These are phyloP conservation scores for Cerioporus squamosus DNA, from an alignment of 1,284 basidiomycete genomes.

Conservation along the genomic window DNA sequence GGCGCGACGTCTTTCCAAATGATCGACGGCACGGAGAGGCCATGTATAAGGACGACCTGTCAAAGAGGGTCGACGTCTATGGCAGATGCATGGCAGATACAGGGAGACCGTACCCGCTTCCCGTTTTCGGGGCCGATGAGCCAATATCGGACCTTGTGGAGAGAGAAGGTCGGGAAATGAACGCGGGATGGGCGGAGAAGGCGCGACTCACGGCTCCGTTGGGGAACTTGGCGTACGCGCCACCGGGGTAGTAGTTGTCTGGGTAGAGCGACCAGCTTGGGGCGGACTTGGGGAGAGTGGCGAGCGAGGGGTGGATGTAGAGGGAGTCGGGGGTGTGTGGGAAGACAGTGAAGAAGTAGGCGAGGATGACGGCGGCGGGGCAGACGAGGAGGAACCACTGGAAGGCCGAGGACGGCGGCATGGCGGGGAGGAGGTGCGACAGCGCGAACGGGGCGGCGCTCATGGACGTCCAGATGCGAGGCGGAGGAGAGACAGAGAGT, in stretches of 20 bases:
- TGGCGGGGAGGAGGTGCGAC: conserved; percentile 22
- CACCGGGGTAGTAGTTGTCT: conserved; percentile 66
- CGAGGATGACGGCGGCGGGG: conserved; percentile 58
- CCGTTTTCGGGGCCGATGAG: conserved; percentile 72
- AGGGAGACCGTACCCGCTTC: conserved; percentile 52
- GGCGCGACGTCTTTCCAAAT: conserved; percentile 77
- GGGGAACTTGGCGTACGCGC: conserved; percentile 66
- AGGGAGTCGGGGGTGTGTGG: conserved; percentile 57
- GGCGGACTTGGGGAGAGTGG: conserved; percentile 53
- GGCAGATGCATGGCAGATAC: neutral
- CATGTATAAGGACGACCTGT: conserved; percentile 79
- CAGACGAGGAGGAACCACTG: conserved; percentile 61
- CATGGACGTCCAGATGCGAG: conserved; percentile 3
- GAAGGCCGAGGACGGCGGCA: conserved; percentile 39
- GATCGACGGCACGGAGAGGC: conserved; percentile 75
- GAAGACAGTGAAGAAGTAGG: conserved; percentile 66
- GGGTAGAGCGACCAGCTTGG: conserved; percentile 73
- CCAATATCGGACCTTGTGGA: conserved; percentile 67
- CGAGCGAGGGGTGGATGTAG: conserved; percentile 58
- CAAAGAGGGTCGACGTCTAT: conserved; percentile 5
- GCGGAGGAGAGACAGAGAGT: neutral
- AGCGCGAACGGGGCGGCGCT: conserved; percentile 3
- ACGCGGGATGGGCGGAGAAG: conserved; percentile 7
- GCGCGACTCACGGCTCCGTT: conserved; percentile 52
- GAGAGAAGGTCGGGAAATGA: conserved; percentile 14